Evolutionary conservation across 2,329 filamentous ascomycete species (phyloP), one percentile per base, ranked within the genome.

Genomic region (Cladophialophora chaetospira): DNA sequence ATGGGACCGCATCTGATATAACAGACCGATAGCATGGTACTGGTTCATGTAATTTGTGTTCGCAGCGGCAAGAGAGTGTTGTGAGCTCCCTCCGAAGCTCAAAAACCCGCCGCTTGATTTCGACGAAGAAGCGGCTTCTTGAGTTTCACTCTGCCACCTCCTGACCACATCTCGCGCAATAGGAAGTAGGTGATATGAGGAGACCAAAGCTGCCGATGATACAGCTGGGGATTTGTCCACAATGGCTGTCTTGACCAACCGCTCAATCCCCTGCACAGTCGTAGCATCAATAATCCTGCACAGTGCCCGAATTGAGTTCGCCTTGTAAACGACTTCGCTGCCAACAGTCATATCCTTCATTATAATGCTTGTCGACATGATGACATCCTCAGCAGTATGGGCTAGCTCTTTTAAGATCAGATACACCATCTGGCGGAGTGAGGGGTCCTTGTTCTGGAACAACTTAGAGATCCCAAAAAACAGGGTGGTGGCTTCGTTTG

Each of bases 391-490:
- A 57, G 94, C 94, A 21, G 91, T 96, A 74, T 87, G 86, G 66
- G 93, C 91, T 69, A 99, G 82, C 82, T 99, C 94, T 84, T 97
- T 99, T 79, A 97, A 90, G 72, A 97, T 87, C 65, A 97, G 82
- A 78, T 97, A 96, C 49, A 99, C 93, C 92, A 97, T 97, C 81
- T 99, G 94, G 70, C 94, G 91, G 72, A 99, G 82, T 68, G 91
- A 93, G 69, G 92, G 89, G 87, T 99, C 94, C 77, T 97, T 97
- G 78, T 97, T 97, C 81, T 97, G 93, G 83, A 99, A 99, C 60
- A 97, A 84, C 82, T 97, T 97, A 61, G 93, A 97, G 75, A 96
- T 97, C 68, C 93, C 92, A 74, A 97, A 97, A 85, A 99, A 99
- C 65, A 99, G 88, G 45, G 91, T 93, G 28, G 94, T 97, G 67